Conservation (phyloP, 1,284 basidiomycete species). For the Sporisorium iseilematis-ciliati region DNA sequence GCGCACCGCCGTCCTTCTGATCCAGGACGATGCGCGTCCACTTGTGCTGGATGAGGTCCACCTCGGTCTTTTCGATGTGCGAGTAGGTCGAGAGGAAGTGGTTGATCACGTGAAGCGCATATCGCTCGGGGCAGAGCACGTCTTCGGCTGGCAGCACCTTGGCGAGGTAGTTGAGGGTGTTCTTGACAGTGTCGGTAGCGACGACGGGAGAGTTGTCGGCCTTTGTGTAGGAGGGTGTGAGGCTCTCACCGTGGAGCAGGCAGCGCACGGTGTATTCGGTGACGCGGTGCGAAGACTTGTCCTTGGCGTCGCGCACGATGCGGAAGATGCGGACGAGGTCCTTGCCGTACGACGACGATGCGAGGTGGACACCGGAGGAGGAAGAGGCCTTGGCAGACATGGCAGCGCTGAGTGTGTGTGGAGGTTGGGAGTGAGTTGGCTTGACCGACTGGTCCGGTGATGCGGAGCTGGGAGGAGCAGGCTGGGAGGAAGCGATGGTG, state of each 20-base stretch:
- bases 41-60: constrained; percentile 83
- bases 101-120: constrained; percentile 85
- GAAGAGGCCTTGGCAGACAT: constrained; percentile 48
- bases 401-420: not conserved
- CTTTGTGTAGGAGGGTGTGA: constrained; percentile 54
- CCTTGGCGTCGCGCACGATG: constrained; percentile 55
- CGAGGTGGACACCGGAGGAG: constrained; percentile 51
- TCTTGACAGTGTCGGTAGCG: constrained; percentile 78
- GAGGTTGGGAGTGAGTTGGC: not conserved
- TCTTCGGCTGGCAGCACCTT: constrained; percentile 44
- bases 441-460: not conserved
- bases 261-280: constrained; percentile 61
- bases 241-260: constrained; percentile 54
- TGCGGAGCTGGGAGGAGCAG: not conserved
- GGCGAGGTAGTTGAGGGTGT: constrained; percentile 79
- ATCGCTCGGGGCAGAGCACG: constrained; percentile 77
- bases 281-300: constrained; percentile 52
- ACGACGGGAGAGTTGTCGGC: constrained; percentile 63
- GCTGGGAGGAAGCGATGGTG: not conserved
- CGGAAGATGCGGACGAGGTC: constrained; percentile 62
- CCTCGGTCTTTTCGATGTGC: constrained; percentile 78
- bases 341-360: constrained; percentile 61
- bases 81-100: constrained; percentile 87
- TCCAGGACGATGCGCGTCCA: constrained; percentile 83
- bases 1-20: constrained; percentile 71